Conservation (phyloP, 306 rosid genomes). For the Begonia peltatifolia region DNA sequence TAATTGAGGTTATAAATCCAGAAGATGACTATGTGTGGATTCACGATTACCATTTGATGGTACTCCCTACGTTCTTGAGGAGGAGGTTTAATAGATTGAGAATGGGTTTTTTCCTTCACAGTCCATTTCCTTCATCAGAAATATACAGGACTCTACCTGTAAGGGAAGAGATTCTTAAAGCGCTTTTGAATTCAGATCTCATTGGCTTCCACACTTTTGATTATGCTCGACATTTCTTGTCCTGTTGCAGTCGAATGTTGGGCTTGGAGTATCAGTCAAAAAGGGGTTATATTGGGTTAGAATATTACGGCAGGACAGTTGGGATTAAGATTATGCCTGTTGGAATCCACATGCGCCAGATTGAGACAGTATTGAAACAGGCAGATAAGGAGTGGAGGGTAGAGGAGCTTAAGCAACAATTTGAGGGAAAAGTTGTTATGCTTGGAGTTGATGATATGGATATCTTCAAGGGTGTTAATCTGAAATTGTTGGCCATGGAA, state of each 20-base stretch:
- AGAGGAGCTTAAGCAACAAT: constrained; percentile 33
- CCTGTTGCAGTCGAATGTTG: constrained; percentile 61
- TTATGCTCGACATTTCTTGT: constrained; percentile 59
- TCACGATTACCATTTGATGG: constrained; percentile 65
- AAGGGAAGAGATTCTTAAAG: constrained; percentile 58
- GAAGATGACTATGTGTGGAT: constrained; percentile 64
- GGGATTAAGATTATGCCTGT: constrained; percentile 58
- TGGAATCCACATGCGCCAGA: constrained; percentile 63
- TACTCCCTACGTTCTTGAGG: constrained; percentile 53
- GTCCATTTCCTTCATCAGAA: constrained; percentile 54
- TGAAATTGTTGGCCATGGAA: constrained; percentile 51
- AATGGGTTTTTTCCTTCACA: constrained; percentile 57
- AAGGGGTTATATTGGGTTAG: constrained; percentile 61
- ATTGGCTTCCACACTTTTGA: constrained; percentile 65
- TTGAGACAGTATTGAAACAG: constrained; percentile 32
- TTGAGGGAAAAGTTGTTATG: constrained; percentile 34
- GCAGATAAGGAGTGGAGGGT: constrained; percentile 49
- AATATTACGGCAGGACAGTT: constrained; percentile 54
- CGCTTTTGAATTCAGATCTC: constrained; percentile 48
- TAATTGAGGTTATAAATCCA: constrained; percentile 51
- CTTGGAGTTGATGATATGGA: constrained; percentile 57
- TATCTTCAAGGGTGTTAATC: constrained; percentile 43
- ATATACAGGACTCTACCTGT: constrained; percentile 57
- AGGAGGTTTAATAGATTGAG: constrained; percentile 48
- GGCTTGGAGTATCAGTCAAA: constrained; percentile 58